A percentile compares a stretch with the other conserved stretches of the same genome.
phyloP scores from a whole-genome alignment of 495 filamentous ascomycete species.

The Sabuloglossum arenarium region DNA sequence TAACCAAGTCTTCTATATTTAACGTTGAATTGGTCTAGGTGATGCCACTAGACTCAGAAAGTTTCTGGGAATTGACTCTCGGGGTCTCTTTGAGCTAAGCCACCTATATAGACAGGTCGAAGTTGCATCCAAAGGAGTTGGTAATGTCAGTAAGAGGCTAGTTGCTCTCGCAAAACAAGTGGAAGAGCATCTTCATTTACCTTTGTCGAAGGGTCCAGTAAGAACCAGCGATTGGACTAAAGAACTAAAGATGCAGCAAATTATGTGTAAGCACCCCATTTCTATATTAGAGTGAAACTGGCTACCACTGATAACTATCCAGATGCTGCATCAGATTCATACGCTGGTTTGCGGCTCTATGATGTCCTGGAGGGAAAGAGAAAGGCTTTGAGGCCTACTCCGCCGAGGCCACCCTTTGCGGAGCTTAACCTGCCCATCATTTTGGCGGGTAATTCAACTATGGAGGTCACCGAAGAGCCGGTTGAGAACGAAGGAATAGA shows the following conservation, averaged over 20 bases:
- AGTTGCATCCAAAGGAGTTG: constrained; percentile 26
- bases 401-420: constrained; percentile 34
- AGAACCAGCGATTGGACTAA: constrained; percentile 52
- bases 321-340: constrained; percentile 75
- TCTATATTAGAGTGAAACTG: background rate
- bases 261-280: constrained; percentile 36
- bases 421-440: constrained; percentile 6
- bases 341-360: constrained; percentile 56
- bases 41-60: constrained; percentile 51
- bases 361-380: constrained; percentile 46
- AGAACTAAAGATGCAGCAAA: constrained; percentile 38
- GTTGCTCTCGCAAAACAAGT: constrained; percentile 49
- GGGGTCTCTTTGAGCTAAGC: constrained; percentile 57
- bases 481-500: background rate
- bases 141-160: constrained; percentile 38
- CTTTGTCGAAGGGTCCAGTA: constrained; percentile 53
- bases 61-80: constrained; percentile 38
- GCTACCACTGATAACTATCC: constrained; percentile 3
- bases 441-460: background rate
- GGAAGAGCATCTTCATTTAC: constrained; percentile 50
- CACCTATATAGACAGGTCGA: constrained; percentile 59
- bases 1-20: background rate
- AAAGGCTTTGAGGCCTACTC: constrained; percentile 38
- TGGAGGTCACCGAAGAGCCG: background rate
- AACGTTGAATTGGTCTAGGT: constrained; percentile 14